These are phyloP conservation scores for Protostelium mycophagum DNA, from an alignment of 78 protist species.

Conservation along the genomic window DNA sequence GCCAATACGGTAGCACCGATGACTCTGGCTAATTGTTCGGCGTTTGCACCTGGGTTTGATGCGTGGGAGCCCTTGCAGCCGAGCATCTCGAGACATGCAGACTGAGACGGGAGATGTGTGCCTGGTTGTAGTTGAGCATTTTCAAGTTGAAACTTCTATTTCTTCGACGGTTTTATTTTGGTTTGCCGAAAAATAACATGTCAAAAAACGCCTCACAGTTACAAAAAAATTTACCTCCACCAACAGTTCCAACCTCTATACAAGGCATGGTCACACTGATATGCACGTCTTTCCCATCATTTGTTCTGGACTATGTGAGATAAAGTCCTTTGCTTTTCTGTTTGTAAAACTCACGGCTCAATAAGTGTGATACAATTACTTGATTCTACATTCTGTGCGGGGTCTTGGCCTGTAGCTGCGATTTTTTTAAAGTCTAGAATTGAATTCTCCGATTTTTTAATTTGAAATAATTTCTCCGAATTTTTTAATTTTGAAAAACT, in stretches of 20 bases:
- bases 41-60: constrained; percentile 54
- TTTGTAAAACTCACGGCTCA: constrained; percentile 40
- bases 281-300: constrained; percentile 43
- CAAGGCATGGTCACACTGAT: constrained; percentile 91
- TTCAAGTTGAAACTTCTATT: neutral
- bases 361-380: constrained; percentile 88
- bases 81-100: constrained; percentile 73
- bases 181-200: too few species aligned
- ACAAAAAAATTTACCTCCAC: constrained; percentile 94
- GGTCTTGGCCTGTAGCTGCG: constrained; percentile 97
- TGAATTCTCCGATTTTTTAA: too few species aligned
- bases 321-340: neutral
- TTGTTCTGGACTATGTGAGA: neutral
- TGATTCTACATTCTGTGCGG: constrained; percentile 95
- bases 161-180: too few species aligned
- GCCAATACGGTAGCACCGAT: constrained; percentile 85
- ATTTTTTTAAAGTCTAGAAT: too few species aligned
- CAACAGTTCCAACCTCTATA: constrained; percentile 95
- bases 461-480: too few species aligned
- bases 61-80: constrained; percentile 71
- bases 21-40: constrained; percentile 75
- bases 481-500: too few species aligned
- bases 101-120: constrained; percentile 86
- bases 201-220: too few species aligned
- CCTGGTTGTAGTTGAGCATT: constrained; percentile 15